A percentile compares a stretch with the other conserved stretches of the same genome.
Conservation (phyloP, 2,329 filamentous ascomycete species). For the Teratosphaeria gauchensis region DNA sequence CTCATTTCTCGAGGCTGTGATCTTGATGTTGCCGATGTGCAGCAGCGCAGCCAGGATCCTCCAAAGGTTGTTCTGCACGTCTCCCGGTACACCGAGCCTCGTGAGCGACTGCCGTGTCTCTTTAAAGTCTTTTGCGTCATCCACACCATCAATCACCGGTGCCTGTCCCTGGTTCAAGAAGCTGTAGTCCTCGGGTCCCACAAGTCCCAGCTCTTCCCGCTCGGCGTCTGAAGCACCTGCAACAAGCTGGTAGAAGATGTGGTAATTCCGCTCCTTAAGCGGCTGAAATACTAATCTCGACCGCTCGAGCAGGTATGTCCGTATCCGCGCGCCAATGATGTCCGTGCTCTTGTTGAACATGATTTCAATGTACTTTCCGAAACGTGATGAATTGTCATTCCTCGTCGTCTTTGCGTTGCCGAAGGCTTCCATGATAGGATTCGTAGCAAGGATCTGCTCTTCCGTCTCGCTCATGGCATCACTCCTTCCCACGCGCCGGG, state of each 20-base stretch:
- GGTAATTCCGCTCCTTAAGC: slow-evolving; percentile 95
- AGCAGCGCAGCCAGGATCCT: slow-evolving; percentile 79
- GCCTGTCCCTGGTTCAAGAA: slow-evolving; percentile 94
- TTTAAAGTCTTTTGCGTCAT: slow-evolving; percentile 88
- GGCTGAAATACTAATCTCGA: slow-evolving; percentile 96
- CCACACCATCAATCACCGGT: slow-evolving; percentile 83
- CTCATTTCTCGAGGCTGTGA: slow-evolving; percentile 79
- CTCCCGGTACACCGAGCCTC: slow-evolving; percentile 71
- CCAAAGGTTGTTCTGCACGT: slow-evolving; percentile 78
- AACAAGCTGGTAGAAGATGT: slow-evolving; percentile 96
- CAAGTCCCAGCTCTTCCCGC: slow-evolving; percentile 66
- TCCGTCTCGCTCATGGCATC: slow-evolving; percentile 94
- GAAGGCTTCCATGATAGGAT: slow-evolving; percentile 99
- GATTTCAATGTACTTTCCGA: slow-evolving; percentile 99
- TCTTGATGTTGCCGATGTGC: slow-evolving; percentile 94
- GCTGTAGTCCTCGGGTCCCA: slow-evolving; percentile 82
- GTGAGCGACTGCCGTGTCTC: slow-evolving; percentile 77
- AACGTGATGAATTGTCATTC: slow-evolving; percentile 97
- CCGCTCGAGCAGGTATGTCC: slow-evolving; percentile 89
- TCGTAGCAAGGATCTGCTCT: slow-evolving; percentile 95
- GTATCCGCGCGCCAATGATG: slow-evolving; percentile 95
- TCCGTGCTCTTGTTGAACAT: slow-evolving; percentile 94
- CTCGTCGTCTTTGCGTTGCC: slow-evolving; percentile 99
- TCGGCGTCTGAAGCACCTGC: slow-evolving; percentile 82
- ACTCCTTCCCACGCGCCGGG: slow-evolving; percentile 61